phyloP scores from a whole-genome alignment of 2,329 filamentous ascomycete species.

The Alternaria viburni region DNA sequence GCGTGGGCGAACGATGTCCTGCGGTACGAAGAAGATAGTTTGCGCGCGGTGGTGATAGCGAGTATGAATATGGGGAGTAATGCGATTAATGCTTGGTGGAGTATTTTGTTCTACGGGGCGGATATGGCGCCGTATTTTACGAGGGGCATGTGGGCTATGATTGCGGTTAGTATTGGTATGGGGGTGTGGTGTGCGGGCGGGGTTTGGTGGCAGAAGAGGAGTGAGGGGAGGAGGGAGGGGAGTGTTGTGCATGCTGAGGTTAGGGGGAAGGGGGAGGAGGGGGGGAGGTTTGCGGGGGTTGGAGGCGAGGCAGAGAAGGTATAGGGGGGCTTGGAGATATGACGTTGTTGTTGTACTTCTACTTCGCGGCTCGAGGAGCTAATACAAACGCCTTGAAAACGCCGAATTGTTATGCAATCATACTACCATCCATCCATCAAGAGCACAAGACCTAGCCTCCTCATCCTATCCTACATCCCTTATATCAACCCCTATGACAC shows the following conservation, averaged over 20 bases:
- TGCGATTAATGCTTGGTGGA: constrained; percentile 76
- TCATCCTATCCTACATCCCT: not conserved
- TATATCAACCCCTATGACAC: constrained; percentile 24
- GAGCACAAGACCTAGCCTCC: not conserved
- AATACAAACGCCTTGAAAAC: not conserved
- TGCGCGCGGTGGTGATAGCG: constrained; percentile 71
- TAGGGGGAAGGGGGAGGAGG: not conserved
- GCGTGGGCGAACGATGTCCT: constrained; percentile 77
- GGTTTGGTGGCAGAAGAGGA: constrained; percentile 53
- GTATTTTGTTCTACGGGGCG: constrained; percentile 72
- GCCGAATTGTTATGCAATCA: not conserved
- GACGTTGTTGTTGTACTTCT: not conserved
- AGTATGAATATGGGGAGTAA: constrained; percentile 69
- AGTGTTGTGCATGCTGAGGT: not conserved
- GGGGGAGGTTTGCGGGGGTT: not conserved
- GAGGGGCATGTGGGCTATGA: constrained; percentile 78
- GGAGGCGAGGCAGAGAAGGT: not conserved
- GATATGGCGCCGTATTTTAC: constrained; percentile 70
- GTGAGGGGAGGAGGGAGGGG: constrained; percentile 46
- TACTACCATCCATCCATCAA: not conserved
- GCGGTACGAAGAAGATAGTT: constrained; percentile 66
- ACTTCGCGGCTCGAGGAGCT: not conserved
- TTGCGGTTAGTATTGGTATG: constrained; percentile 66
- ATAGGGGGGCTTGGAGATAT: not conserved
- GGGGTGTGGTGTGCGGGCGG: constrained; percentile 65